Evolutionary conservation across 1,284 basidiomycete species (phyloP), one percentile per base, ranked within the genome.

Genomic region (Volvariella volvacea): DNA sequence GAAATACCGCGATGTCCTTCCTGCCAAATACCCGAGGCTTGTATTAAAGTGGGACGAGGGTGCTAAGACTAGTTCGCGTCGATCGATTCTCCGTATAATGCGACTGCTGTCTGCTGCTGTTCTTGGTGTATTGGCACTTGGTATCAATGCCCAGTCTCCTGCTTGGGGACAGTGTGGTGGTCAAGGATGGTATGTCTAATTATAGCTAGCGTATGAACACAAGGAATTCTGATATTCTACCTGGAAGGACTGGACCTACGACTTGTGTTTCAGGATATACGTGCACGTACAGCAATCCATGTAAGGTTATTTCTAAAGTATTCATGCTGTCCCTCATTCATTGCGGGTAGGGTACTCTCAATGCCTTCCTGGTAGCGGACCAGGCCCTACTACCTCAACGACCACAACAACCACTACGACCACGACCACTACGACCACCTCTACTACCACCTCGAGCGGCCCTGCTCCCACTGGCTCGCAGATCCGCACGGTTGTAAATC

Each of bases 401-500:
- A 49, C 44, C 28, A 53, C 46, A 14, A 50, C 55, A 2, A 53
- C 49, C 3, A 50, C 50, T 12, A 53, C 51, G 10, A 49, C 43
- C 20, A 50, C 50, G 16, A 49, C 52, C 2, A 52, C 53, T 3
- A 52, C 50, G 15, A 47, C 62, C 15, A 52, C 64, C 3, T 45
- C 63, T 16, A 67, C 69, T 2, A 63, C 66, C 12, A 74, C 73
- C 3, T 50, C 63, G 1, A 61, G 65, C 21, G 70, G 66, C 14
- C 59, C 73, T n/a, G 55, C 68, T 3, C 65, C 73, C 6, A 71
- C 73, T 20, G 74, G 74, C 17, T 70, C 72, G 20, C 76, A 77
- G 50, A 77, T 80, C 46, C 70, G 77, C 40, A 61, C 71, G 1
- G 76, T 73, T 32, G 66, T 73, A 52, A 67, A 68, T 41, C 76